Evolutionary conservation across 2,329 filamentous ascomycete species (phyloP), one percentile per base, ranked within the genome.

Genomic region (Cercospora janseana): DNA sequence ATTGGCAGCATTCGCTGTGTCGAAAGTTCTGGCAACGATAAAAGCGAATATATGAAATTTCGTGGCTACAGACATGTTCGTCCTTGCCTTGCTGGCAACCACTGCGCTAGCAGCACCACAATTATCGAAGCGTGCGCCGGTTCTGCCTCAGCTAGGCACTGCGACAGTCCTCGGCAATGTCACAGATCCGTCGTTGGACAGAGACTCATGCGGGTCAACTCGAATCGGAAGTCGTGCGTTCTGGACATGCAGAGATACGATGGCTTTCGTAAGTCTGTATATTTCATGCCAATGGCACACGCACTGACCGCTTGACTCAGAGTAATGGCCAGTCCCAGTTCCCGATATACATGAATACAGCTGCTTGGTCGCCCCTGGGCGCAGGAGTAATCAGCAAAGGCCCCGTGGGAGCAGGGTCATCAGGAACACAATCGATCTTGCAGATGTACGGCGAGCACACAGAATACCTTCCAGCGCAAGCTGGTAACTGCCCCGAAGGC

Each of bases 191-290:
- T 46, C 41, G 18, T 37, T 54, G 26, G 55, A 58, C 42, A 52
- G 59, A 40, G 59, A 61, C 34, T 59, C 55, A 12, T 61, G 59
- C 29, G 56, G 52, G 6, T 60, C 57, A 12, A 42, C 43, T 8
- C 29, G 51, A 8, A 58, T 61, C 10, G 48, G 47, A 20, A 55
- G 41, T 7, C 49, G 59, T 31, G 53, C 52, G 4, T 53, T 61
- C 29, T 61, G 59, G 59, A 61, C 57, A 29, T 61, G 59, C 43
- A 54, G 59, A 46, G 59, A 61, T 34, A 61, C 57, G 4, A 52
- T 55, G 51, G 42, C 35, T 20, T 49, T 26, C 27, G 48, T 45
- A 45, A 4, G 42, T 13, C n/a, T 10, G n/a, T 8, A 21, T 21
- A 38, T 21, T 10, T 3, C 13, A 21, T 23, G 16, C 16, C 9